Percentiles rank a stretch among this genome's conserved stretches.
These are phyloP conservation scores for Colletotrichum paranaense DNA, from an alignment of 2,329 filamentous ascomycete genomes.

Conservation along the genomic window DNA sequence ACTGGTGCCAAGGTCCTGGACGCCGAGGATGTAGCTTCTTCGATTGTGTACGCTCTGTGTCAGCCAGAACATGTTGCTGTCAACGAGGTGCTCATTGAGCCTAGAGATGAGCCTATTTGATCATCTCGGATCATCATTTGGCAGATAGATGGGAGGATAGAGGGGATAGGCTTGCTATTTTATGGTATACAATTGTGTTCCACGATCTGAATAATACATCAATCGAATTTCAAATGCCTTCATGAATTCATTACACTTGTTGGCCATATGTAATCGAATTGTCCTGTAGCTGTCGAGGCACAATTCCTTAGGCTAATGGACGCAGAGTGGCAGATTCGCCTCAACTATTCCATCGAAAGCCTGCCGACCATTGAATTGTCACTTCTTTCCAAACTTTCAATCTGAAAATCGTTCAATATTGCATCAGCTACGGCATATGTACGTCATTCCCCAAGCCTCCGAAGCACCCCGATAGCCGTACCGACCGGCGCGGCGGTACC, in stretches of 20 bases:
- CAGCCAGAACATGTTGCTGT: conserved; percentile 82
- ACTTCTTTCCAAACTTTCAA: background rate
- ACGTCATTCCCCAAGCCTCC: background rate
- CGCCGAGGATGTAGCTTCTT: conserved; percentile 76
- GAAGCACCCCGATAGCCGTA: background rate
- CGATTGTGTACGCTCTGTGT: conserved; percentile 79
- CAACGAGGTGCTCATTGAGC: conserved; percentile 85
- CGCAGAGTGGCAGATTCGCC: background rate
- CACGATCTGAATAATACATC: background rate
- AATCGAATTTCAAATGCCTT: background rate
- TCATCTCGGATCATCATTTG: conserved; percentile 3
- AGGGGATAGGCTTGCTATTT: background rate
- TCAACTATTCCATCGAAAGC: background rate
- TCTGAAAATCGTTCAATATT: background rate
- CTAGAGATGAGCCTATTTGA: conserved; percentile 79
- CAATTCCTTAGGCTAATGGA: too few species aligned
- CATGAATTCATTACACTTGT: background rate
- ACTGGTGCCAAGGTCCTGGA: conserved; percentile 81
- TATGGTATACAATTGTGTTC: background rate
- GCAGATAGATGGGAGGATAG: background rate
- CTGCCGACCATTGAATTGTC: background rate
- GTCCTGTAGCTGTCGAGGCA: too few species aligned
- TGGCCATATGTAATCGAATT: background rate
- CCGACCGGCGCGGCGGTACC: too few species aligned
- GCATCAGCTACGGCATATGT: background rate